Evolutionary conservation across 108 stramenopile genomes (phyloP).

Genomic region (Skeletonema potamos): DNA sequence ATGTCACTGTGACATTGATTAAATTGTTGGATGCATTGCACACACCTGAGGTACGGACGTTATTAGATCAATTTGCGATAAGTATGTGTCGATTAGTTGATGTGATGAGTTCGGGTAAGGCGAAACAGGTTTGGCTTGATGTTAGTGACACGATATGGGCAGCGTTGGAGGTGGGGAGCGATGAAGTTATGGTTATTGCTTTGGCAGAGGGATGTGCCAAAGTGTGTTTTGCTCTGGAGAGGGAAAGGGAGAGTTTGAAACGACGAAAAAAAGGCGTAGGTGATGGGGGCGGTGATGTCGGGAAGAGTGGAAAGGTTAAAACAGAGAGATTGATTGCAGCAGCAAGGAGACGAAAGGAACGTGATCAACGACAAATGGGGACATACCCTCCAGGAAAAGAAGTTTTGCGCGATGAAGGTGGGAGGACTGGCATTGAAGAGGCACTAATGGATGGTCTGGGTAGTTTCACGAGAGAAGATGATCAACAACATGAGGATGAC

Average conservation of each 20-base stretch:
- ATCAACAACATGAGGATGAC: background rate
- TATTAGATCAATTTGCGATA: conserved; percentile 60
- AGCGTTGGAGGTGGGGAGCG: conserved; percentile 54
- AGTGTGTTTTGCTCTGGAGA: conserved; percentile 77
- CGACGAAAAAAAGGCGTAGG: background rate
- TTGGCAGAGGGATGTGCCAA: conserved; percentile 85
- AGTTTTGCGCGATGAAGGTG: conserved; percentile 7
- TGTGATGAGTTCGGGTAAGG: conserved; percentile 55
- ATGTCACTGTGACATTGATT: conserved; percentile 61
- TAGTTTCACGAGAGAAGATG: background rate
- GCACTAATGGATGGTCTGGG: conserved; percentile 24
- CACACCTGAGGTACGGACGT: conserved; percentile 66
- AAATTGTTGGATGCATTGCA: conserved; percentile 65
- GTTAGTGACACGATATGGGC: conserved; percentile 50
- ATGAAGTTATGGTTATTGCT: conserved; percentile 61
- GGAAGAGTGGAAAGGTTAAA: background rate
- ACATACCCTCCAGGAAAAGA: conserved; percentile 33
- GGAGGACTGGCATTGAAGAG: conserved; percentile 24
- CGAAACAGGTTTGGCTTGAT: conserved; percentile 64
- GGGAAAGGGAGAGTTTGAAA: conserved; percentile 44
- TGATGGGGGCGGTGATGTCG: background rate
- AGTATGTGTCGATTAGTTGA: conserved; percentile 63
- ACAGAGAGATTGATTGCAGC: background rate
- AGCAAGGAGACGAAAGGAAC: conserved; percentile 22
- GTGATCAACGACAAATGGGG: conserved; percentile 34